Evolutionary conservation across 2,329 filamentous ascomycete genomes (phyloP), one percentile per base, ranked within the genome.

Genomic region (Cyphellophora europaea): DNA sequence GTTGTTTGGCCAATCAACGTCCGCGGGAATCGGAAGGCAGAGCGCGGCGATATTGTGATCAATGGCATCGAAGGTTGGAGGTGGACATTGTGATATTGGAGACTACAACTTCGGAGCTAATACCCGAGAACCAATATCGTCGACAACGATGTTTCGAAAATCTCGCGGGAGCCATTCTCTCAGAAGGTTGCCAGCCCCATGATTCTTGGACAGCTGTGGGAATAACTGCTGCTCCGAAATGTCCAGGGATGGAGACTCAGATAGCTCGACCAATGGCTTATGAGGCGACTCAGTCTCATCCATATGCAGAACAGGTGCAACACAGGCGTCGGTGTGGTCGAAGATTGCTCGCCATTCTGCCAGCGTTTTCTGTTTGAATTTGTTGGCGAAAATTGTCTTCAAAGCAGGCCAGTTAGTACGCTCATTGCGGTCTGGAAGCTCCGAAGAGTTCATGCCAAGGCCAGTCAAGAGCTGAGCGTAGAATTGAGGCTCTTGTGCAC

Each of bases 261-360:
- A 69, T 49, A 95, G 57, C 23, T 52, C 61, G 21, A 69, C 63
- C 5, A 59, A 53, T 10, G 59, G 53, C 15, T 58, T 50, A 36
- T 64, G 62, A 18, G 66, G 59, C 13, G 53, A 42, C 50, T 84
- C 74, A 15, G 93, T 63, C 60, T 94, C 87, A 0, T 48, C 52
- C 46, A 86, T 82, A 19, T 77, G 77, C 27, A 93, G 63, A 1
- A 95, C 83, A 0, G 89, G 88, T n/a, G 84, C 85, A 43, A 82
- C 87, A 56, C 89, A 96, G 1, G 88, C 88, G 60, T 96, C 89
- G 0, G 82, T 89, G 10, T 81, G 82, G 54, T 93, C 84, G 53
- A 95, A 96, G 3, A 93, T 65, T 2, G 41, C 53, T 57, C 93
- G 87, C 89, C 89, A 96, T 54, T 93, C 79, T 0, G 58, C 53